Evolutionary conservation across 1,284 basidiomycete species (phyloP), one percentile per base, ranked within the genome.

Genomic region (Naganishia liquefaciens): DNA sequence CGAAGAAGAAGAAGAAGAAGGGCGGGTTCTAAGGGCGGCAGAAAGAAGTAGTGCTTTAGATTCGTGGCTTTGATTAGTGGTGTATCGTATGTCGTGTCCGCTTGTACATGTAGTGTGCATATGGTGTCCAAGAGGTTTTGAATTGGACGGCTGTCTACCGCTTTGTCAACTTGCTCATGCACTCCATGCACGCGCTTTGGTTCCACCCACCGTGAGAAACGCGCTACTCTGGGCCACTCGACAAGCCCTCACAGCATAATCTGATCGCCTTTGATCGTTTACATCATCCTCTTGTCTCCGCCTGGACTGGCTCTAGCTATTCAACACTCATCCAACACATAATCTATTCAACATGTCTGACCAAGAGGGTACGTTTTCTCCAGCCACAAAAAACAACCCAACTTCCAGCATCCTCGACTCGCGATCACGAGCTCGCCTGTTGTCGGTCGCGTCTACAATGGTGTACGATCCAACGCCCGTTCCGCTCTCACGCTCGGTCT

Each of bases 1-100:
- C 88, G 42, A 84, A 84, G 75, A 88, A 86, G 68, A 89, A 91
- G 63, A 90, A 87, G 79, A 82, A 84, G 19, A 85, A 75, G 69
- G 69, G 83, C 70, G 74, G 64, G 64, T 13, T 7, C 13, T 27
- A 37, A 53, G 51, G 57, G 57, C 19, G 40, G 52, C 11, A 54
- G 49, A 19, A 47, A 54, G 62, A 54, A 60, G 46, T 40, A 49
- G 46, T 60, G 17, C 40, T 30, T 4, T n/a, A 19, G 5, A 40
- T 19, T 3, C 15, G 10, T 17, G 5, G 40, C 40, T 13, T 10
- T 46, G 7, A 27, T 40, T 19, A 17, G 25, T 33, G 42, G 42
- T 53, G 37, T 47, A 51, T 46, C 19, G 17, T 46, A 40, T 37
- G 40, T 57, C 52, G 39, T 64, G 39, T 37, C 5, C 54, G 23